A percentile compares a stretch with the other conserved stretches of the same genome.
Evolutionary conservation across 2,329 filamentous ascomycete genomes (phyloP).

Genomic region (Xylariaceae sp.): DNA sequence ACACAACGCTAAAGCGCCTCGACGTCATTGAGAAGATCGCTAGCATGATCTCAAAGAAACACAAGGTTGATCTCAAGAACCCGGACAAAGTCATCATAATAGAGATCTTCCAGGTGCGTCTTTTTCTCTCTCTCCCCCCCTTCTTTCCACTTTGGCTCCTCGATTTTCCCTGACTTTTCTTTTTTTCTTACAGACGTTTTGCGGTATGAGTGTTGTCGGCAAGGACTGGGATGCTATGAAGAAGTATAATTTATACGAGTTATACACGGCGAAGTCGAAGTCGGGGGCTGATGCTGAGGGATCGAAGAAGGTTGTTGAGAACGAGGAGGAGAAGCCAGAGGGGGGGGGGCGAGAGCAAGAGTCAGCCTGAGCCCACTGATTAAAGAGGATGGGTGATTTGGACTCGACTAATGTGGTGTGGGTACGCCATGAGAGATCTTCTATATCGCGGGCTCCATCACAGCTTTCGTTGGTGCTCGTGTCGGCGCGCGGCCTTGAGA

Average conservation of each 20-base stretch:
- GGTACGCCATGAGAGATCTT: no score
- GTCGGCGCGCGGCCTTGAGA: no score
- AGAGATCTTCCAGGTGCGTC: conserved; percentile 69
- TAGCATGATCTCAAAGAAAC: conserved; percentile 55
- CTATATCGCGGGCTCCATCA: no score
- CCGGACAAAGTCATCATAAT: conserved; percentile 75
- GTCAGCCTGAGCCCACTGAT: conserved; percentile 10
- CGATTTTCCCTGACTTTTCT: background rate
- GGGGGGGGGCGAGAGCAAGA: conserved; percentile 2
- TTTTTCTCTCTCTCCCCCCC: background rate
- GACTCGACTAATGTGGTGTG: no score
- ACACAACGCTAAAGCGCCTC: conserved; percentile 62
- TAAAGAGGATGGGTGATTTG: background rate
- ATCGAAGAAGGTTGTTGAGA: background rate
- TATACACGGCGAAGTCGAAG: conserved; percentile 47
- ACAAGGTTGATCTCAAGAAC: conserved; percentile 72
- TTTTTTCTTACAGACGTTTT: conserved; percentile 52
- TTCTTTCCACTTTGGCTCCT: background rate
- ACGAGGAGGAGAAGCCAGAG: background rate
- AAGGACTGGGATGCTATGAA: conserved; percentile 69
- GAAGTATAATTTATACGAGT: conserved; percentile 70
- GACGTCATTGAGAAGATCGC: conserved; percentile 68
- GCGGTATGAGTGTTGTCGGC: conserved; percentile 73
- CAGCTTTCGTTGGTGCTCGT: no score
- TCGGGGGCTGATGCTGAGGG: conserved; percentile 8